These are phyloP conservation scores for Caryocar brasiliense DNA, from an alignment of 441 rosid genomes.

Conservation along the genomic window DNA sequence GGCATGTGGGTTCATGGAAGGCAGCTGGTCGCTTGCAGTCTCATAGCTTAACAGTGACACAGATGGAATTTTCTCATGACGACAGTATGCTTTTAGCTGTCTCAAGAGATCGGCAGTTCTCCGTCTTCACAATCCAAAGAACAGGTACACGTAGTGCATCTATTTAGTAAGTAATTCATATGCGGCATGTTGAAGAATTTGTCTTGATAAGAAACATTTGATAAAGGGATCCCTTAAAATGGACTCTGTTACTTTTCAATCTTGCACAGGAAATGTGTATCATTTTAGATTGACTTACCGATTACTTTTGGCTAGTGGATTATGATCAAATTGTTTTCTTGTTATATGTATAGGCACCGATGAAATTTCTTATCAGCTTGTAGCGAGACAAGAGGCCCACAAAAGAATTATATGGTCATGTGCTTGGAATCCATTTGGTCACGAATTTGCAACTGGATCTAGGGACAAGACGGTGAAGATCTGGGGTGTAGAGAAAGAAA, in stretches of 20 bases:
- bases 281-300: too few relatives aligned
- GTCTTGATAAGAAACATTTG: too few relatives aligned
- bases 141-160: too few relatives aligned
- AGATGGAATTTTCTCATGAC: conserved; percentile 76
- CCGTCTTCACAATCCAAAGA: conserved; percentile 57
- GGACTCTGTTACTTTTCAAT: too few relatives aligned
- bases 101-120: conserved; percentile 89
- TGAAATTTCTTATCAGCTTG: conserved; percentile 40
- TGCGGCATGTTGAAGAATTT: too few relatives aligned
- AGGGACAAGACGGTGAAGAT: conserved; percentile 91
- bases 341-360: conserved; percentile 23
- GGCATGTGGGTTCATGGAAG: conserved; percentile 95
- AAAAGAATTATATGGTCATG: conserved; percentile 97
- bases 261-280: too few relatives aligned
- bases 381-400: conserved; percentile 77
- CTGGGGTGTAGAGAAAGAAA: conserved; percentile 50
- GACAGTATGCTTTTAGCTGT: conserved; percentile 72
- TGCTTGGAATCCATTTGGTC: conserved; percentile 89
- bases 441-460: conserved; percentile 85
- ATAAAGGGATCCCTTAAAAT: too few relatives aligned
- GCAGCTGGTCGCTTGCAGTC: conserved; percentile 75
- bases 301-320: too few relatives aligned
- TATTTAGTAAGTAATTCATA: too few relatives aligned
- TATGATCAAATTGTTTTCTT: too few relatives aligned
- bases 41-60: conserved; percentile 90